phyloP scores from a whole-genome alignment of 1,284 basidiomycete species.

The Melampsora medusae region DNA sequence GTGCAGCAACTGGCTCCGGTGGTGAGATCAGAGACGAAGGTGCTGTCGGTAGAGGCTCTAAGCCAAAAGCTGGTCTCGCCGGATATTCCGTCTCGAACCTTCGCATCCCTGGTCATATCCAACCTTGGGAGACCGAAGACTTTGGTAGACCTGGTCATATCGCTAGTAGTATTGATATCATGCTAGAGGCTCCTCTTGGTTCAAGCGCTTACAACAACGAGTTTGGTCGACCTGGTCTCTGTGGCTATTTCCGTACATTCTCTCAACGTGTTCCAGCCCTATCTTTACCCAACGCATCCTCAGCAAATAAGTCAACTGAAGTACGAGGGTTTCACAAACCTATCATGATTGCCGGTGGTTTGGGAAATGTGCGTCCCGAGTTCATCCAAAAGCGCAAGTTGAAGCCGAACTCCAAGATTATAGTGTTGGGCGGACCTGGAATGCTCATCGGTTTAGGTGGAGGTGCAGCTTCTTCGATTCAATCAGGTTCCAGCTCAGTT shows the following conservation, averaged over 20 bases:
- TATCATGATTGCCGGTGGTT: slow-evolving; percentile 98
- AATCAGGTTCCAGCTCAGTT: slow-evolving; percentile 79
- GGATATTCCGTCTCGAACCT: slow-evolving; percentile 97
- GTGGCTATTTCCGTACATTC: slow-evolving; percentile 56
- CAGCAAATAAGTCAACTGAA: slow-evolving; percentile 59
- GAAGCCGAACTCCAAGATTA: slow-evolving; percentile 73
- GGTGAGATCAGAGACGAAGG: slow-evolving; percentile 99
- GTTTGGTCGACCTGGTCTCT: slow-evolving; percentile 80
- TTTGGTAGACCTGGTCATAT: slow-evolving; percentile 89
- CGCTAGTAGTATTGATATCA: slow-evolving; percentile 89
- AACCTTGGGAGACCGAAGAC: slow-evolving; percentile 81
- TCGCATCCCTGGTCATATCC: slow-evolving; percentile 77
- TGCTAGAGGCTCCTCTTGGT: slow-evolving; percentile 92
- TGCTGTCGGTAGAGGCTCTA: slow-evolving; percentile 88
- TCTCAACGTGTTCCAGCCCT: slow-evolving; percentile 59
- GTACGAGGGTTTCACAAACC: slow-evolving; percentile 98
- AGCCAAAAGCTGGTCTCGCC: slow-evolving; percentile 89
- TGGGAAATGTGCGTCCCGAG: slow-evolving; percentile 82
- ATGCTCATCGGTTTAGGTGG: slow-evolving; percentile 95
- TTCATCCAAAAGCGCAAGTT: slow-evolving; percentile 77
- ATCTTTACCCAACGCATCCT: slow-evolving; percentile 84
- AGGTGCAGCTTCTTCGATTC: slow-evolving; percentile 89
- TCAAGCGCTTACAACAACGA: slow-evolving; percentile 98
- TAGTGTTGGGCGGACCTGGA: slow-evolving; percentile 95
- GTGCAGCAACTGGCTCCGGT: slow-evolving; percentile 94